A percentile compares a stretch with the other conserved stretches of the same genome.
These are phyloP conservation scores for Lagerstroemia speciosa DNA, from an alignment of 345 rosid genomes.

Conservation along the genomic window DNA sequence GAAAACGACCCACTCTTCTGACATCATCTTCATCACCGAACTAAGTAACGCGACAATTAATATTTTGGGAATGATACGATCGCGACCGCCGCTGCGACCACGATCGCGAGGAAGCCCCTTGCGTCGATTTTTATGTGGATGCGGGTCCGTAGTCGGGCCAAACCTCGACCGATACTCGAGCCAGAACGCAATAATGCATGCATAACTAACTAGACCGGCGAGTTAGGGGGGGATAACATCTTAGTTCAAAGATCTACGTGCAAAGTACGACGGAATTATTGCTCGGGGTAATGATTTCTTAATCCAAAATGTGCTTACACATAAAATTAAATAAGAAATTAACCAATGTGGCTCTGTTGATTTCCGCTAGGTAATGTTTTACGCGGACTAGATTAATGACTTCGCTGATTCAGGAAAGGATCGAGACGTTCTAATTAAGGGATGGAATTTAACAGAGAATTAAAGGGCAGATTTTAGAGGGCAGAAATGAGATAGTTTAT, in stretches of 20 bases:
- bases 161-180: background rate
- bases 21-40: background rate
- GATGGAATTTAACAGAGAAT: no score
- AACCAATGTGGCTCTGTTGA: no score
- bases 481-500: no score
- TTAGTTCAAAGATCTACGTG: no score
- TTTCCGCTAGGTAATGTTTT: no score
- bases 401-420: no score
- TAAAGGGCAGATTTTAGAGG: no score
- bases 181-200: background rate
- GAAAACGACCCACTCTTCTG: background rate
- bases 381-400: no score
- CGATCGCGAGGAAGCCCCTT: background rate
- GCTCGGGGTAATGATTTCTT: background rate
- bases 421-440: no score
- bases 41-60: background rate
- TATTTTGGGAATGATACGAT: constrained; percentile 1
- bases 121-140: background rate
- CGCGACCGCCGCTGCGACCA: background rate
- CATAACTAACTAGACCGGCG: background rate
- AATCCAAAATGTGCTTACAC: background rate
- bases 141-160: background rate
- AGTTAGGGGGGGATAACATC: no score
- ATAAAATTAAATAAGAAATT: background rate
- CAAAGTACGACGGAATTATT: background rate